Evolutionary conservation across 2,329 filamentous ascomycete species (phyloP).

Genomic region (Ophiocordyceps camponoti-saundersi): DNA sequence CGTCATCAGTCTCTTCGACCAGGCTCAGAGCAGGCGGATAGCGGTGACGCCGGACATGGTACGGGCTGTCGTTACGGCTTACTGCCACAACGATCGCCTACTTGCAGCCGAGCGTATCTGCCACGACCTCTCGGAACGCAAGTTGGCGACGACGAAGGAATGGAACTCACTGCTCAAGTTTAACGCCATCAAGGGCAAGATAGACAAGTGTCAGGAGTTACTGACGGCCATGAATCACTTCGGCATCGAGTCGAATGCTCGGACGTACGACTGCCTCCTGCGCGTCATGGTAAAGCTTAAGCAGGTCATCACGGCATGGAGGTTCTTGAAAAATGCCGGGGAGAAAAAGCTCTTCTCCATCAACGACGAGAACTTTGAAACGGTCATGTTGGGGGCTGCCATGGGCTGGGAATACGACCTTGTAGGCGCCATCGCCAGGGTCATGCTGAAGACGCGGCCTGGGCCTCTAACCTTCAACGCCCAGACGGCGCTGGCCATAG

Average conservation of each 20-base stretch:
- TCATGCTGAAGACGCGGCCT: constrained; percentile 23
- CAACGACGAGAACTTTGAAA: constrained; percentile 29
- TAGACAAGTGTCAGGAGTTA: constrained; percentile 29
- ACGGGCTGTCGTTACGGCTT: constrained; percentile 48
- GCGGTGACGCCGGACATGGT: constrained; percentile 39
- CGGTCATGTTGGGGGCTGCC: constrained; percentile 35
- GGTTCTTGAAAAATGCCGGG: constrained; percentile 26
- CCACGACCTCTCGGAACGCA: constrained; percentile 31
- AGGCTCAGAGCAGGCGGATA: constrained; percentile 38
- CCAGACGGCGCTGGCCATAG: constrained; percentile 24
- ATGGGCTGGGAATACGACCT: constrained; percentile 24
- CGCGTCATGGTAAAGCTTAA: constrained; percentile 29
- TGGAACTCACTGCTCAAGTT: constrained; percentile 68
- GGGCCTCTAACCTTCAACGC: constrained; percentile 24
- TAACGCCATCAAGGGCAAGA: constrained; percentile 44
- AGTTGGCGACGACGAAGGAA: constrained; percentile 38
- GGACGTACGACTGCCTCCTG: constrained; percentile 33
- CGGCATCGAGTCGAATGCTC: constrained; percentile 27
- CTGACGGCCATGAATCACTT: constrained; percentile 30
- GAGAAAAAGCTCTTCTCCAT: constrained; percentile 27
- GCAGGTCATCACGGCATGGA: constrained; percentile 31
- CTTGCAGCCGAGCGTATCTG: constrained; percentile 20
- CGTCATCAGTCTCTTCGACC: constrained; percentile 46
- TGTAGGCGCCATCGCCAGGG: constrained; percentile 20
- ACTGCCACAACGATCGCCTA: constrained; percentile 28